Percentiles rank a stretch among this genome's conserved stretches.
Conservation (phyloP, 2,329 filamentous ascomycete genomes). For the Clarireedia monteithiana region DNA sequence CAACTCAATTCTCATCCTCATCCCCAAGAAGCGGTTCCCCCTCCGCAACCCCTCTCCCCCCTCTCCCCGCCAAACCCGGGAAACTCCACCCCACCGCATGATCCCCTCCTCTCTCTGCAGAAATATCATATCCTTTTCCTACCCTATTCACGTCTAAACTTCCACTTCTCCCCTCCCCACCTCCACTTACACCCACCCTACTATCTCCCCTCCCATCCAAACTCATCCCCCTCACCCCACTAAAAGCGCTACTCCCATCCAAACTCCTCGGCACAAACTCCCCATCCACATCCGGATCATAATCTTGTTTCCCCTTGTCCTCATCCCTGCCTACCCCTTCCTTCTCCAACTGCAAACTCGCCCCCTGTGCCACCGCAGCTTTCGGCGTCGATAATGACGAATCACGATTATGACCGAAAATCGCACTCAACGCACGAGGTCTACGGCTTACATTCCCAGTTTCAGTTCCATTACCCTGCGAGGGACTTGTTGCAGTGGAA, state of each 20-base stretch:
- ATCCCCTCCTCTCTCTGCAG: not conserved
- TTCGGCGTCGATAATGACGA: not conserved
- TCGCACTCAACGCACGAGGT: not conserved
- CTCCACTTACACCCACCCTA: not conserved
- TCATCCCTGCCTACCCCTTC: not conserved
- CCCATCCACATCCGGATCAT: constrained; percentile 4
- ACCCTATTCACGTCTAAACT: not conserved
- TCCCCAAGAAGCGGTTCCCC: not conserved
- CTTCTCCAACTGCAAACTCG: not conserved
- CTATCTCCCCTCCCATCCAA: not conserved
- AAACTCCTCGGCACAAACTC: constrained; percentile 3
- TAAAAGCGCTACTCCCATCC: not conserved
- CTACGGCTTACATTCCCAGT: not conserved
- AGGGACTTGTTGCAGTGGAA: not conserved
- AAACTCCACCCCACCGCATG: not conserved
- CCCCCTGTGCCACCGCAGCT: not conserved
- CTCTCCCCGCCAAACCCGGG: not conserved
- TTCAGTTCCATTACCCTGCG: not conserved
- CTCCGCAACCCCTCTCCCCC: not conserved
- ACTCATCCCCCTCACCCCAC: not conserved
- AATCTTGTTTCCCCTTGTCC: not conserved
- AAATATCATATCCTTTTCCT: not conserved
- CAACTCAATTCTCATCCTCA: not conserved
- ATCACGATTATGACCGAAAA: not conserved
- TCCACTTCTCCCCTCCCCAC: not conserved